Evolutionary conservation across 129 eudicot genomes (phyloP).

Genomic region (Flaveria trinervia): DNA sequence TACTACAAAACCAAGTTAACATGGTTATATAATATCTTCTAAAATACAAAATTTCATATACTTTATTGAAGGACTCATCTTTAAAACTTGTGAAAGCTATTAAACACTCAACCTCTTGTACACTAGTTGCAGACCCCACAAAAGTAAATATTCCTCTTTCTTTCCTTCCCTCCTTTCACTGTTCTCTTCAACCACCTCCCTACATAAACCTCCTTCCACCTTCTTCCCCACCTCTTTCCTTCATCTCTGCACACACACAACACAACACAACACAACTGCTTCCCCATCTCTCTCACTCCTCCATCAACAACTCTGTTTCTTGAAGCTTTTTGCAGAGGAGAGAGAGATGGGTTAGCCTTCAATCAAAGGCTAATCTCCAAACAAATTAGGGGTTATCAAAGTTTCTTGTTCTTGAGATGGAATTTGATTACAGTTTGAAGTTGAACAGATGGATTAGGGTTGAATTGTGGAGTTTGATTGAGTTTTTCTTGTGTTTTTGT

Average conservation of each 20-base stretch:
- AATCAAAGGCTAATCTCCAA: neutral
- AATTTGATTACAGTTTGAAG: constrained; percentile 12
- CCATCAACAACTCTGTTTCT: neutral
- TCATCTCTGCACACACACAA: constrained; percentile 22
- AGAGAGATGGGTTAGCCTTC: constrained; percentile 39
- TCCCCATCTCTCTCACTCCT: neutral
- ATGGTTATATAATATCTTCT: too few relatives aligned
- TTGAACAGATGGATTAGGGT: constrained; percentile 1
- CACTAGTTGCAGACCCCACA: constrained; percentile 31
- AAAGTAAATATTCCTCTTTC: constrained; percentile 41
- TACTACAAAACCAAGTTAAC: too few relatives aligned
- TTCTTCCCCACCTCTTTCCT: constrained; percentile 30
- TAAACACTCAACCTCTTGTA: constrained; percentile 23
- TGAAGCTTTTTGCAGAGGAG: constrained; percentile 7
- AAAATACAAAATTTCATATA: too few relatives aligned
- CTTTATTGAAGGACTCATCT: too few relatives aligned
- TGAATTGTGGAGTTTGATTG: constrained; percentile 18
- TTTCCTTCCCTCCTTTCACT: constrained; percentile 33
- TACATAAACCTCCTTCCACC: constrained; percentile 38
- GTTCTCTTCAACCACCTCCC: constrained; percentile 16
- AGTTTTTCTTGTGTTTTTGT: constrained; percentile 3
- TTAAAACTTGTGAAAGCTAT: constrained; percentile 1
- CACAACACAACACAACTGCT: too few relatives aligned
- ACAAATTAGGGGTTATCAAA: constrained; percentile 1
- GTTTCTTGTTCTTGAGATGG: constrained; percentile 27